Base-by-base conservation (phyloP, 768 basidiomycete species). In the Tylopilus sp. region DNA sequence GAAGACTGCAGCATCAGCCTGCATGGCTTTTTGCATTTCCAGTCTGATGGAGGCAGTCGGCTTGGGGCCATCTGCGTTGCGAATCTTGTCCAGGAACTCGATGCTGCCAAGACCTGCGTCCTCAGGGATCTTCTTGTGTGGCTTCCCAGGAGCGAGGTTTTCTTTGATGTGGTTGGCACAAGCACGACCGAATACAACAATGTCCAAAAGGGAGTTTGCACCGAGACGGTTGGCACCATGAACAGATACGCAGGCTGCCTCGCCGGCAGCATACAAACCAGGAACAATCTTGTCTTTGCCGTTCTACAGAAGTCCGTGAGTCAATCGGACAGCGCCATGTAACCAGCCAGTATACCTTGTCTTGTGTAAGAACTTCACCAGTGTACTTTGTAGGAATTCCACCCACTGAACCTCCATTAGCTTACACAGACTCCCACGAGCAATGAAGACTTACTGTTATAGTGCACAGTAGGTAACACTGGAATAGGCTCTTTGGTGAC, bases 401-500 rank as follows among this genome's bases (percentile, higher is more conserved):
- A 75, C 97, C 97, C 96, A 98, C 94, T 92, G 45, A 33, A 54
- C 24, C 30, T 31, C 17, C 1, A 30, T 70, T 45, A 67, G 31
- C 40, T 17, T 25, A 45, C 51, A 61, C 54, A 50, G 56, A 38
- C 3, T 4, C 0, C 31, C 36, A 40, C 16, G 16, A 19, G 12
- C 16, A 45, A 40, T 10, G 36, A 19, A 43, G 13, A 77, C 92
- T 75, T 72, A 96, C 93, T 94, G 72, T 98, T 98, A 76, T 98
- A 98, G 74, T 98, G 96, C 30, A 97, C 97, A 36, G 97, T 99
- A 28, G 97, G 97, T 57, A 99, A 74, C 25, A 99, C 97, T 33
- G 97, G 97, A 64, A 99, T 99, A 31, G 97, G 97, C 71, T 98
- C 96, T 78, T 99, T 98, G 57, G 97, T 98, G 52, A 99, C 97